phyloP scores from a whole-genome alignment of 768 basidiomycete species.

The Sporobolomyces phaffii region DNA sequence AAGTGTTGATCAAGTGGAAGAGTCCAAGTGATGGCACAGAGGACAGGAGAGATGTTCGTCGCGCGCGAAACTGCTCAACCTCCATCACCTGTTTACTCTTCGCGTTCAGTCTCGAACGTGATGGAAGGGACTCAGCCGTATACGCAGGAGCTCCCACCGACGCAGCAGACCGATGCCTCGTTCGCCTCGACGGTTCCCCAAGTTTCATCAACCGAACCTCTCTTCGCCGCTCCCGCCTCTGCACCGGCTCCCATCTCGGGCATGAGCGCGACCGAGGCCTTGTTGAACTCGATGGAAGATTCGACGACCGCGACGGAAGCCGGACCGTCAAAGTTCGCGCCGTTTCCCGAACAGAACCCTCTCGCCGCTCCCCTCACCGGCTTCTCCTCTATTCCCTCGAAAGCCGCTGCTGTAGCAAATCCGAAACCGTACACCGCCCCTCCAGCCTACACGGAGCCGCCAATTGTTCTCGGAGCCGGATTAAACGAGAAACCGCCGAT shows the following conservation, averaged over 20 bases:
- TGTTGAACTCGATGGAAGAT: background rate
- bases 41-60: no score
- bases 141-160: background rate
- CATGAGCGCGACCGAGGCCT: background rate
- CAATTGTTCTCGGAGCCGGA: constrained; percentile 14
- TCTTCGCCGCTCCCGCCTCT: background rate
- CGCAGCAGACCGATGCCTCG: background rate
- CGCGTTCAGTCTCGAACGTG: no score
- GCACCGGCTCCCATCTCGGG: background rate
- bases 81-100: no score
- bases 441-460: constrained; percentile 1
- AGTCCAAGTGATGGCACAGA: no score
- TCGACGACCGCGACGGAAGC: background rate
- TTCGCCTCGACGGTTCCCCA: background rate
- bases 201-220: background rate
- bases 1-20: no score
- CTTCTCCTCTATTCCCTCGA: constrained; percentile 19
- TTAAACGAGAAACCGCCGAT: constrained; percentile 12
- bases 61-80: no score
- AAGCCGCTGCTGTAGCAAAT: constrained; percentile 20
- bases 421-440: constrained; percentile 20
- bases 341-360: constrained; percentile 26
- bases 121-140: background rate
- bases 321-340: constrained; percentile 9
- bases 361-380: constrained; percentile 19